Base-by-base conservation (phyloP, 495 filamentous ascomycete species). In the Trichoderma parareesei region DNA sequence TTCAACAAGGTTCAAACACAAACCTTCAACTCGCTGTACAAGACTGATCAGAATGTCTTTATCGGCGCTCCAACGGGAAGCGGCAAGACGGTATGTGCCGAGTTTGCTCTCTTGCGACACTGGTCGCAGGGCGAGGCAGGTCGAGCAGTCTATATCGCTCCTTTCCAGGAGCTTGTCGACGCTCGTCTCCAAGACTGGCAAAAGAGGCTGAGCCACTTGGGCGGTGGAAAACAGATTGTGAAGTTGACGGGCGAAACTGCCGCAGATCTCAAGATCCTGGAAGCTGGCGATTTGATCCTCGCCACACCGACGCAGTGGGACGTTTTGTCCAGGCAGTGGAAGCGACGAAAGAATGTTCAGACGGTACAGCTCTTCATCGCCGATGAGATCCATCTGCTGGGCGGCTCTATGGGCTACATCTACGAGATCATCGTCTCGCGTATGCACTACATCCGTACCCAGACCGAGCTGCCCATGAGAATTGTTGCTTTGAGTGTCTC, bases 1-100 rank as follows among this genome's bases (percentile, higher is more conserved):
- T 99, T 98, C 82, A 98, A 98, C 79, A 96, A 95, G 78, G 87
- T 98, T 20, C 95, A 99, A 71, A 97, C 93, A 4, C 94, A 99
- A 71, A 90, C 92, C 0, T 98, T 97, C 79, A 95, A 96, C 74
- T 89, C 90, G 0, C 82, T 99, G 2, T 97, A 89, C 71, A 86
- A 88, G 40, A 87, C 90, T 0, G 90, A 98, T 72, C 92, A 97
- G 69, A 97, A 93, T 68, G 92, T 97, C 44, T 90, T 98, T 68
- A 76, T 99, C 64, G 93, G 90, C 13, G 86, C 93, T 41, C 90
- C 94, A 2, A 91, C 92, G 1, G 93, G 94, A 20, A 96, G 89
- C 70, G 94, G 94, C 53, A 99, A 99, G 80, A 97, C 95, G 5
- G 85, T 97, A 14, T 98, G 93, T 72, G 94, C 94, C 3, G 94